These are phyloP conservation scores for Fragilariopsis cylindrus DNA, from an alignment of 108 stramenopile genomes.

Conservation along the genomic window DNA sequence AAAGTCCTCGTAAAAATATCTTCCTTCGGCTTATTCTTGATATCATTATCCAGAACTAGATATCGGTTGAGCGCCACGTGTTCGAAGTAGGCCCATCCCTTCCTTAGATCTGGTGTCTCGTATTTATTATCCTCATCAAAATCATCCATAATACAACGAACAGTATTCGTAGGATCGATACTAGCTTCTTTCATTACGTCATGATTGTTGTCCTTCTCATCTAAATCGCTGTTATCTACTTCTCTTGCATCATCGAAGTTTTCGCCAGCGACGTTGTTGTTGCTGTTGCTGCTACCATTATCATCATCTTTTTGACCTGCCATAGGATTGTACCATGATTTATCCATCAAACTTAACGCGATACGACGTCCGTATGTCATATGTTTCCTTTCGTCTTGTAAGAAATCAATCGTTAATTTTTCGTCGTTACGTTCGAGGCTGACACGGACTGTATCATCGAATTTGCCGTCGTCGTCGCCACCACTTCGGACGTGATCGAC, in stretches of 20 bases:
- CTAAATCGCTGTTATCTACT: conserved; percentile 8
- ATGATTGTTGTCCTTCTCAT: neutral
- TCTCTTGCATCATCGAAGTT: neutral
- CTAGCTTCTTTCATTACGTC: neutral
- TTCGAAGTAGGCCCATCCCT: conserved; percentile 91
- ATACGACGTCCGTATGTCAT: conserved; percentile 77
- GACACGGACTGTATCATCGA: neutral
- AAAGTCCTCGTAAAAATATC: conserved; percentile 14
- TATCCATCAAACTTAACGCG: conserved; percentile 49
- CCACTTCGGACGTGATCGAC: neutral
- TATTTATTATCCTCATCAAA: neutral
- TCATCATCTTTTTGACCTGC: neutral
- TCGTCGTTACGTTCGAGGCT: neutral
- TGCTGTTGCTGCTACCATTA: conserved; percentile 4
- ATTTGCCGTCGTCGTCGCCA: neutral
- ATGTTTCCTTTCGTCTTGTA: conserved; percentile 41
- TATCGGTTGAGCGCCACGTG: conserved; percentile 75
- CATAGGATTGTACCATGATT: conserved; percentile 75
- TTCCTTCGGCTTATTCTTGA: conserved; percentile 17
- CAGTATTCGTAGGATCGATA: neutral
- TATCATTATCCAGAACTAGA: conserved; percentile 41
- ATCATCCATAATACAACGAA: neutral
- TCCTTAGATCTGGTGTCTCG: conserved; percentile 44
- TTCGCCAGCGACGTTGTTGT: neutral
- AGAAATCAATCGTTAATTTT: conserved; percentile 33